Evolutionary conservation across 2,329 filamentous ascomycete genomes (phyloP).

Genomic region (Alternaria ventricosa): DNA sequence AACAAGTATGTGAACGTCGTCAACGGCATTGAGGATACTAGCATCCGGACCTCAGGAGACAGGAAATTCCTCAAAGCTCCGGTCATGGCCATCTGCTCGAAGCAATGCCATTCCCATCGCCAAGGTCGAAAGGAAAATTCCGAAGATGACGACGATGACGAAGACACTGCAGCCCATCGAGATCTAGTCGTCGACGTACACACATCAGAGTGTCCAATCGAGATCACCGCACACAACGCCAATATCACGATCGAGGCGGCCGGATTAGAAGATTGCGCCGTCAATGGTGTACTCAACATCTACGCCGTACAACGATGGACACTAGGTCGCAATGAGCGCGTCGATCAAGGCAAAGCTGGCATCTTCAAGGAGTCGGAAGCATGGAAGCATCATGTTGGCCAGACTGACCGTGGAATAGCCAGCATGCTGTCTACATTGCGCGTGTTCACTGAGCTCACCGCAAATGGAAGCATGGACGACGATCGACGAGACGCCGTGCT

Average conservation of each 20-base stretch:
- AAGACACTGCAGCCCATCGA: background rate
- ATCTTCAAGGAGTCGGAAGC: background rate
- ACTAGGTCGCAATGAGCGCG: rapidly evolving
- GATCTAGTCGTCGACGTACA: background rate
- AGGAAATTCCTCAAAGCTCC: background rate
- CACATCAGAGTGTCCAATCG: background rate
- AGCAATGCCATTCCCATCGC: background rate
- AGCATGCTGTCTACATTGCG: background rate
- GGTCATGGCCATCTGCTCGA: background rate
- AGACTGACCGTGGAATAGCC: background rate
- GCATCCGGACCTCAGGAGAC: background rate
- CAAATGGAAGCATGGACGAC: background rate
- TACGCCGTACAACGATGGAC: background rate
- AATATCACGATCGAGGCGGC: background rate
- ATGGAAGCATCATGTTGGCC: background rate
- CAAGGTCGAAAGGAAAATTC: too few relatives aligned
- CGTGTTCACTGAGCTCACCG: background rate
- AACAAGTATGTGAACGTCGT: too few relatives aligned
- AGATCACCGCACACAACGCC: background rate
- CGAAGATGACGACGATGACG: too few relatives aligned
- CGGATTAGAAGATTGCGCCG: background rate
- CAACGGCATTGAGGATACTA: background rate
- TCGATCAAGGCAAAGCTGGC: background rate
- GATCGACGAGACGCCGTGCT: too few relatives aligned
- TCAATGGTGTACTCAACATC: background rate